Base-by-base conservation (phyloP, 257 asterid species). In the Handroanthus guayacan region DNA sequence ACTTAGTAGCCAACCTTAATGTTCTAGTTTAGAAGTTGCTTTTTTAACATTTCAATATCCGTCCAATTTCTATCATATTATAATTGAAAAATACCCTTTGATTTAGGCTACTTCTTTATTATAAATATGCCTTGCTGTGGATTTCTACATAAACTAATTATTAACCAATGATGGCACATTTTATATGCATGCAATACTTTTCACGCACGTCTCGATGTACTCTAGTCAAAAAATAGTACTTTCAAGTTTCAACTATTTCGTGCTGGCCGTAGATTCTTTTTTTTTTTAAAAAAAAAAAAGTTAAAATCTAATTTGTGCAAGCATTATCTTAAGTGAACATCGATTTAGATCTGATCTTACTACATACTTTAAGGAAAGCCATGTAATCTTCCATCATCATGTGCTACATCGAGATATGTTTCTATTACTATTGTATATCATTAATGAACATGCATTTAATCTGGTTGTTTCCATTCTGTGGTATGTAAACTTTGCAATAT, bases 381-480 rank as follows among this genome's bases (percentile, higher is more conserved):
- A 9, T 9, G 31, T 25, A 25, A 25, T 25, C 31, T 25, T 25
- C 1, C 31, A 25, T 25, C 31, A 25, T 25, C 31, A 25, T 25
- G 31, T 25, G 31, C 31, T 25, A 25, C 31, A 25, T 25, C 31
- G 31, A 25, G 31, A 25, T 34, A 18, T 5, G 9, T 18, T 18
- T 41, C 7, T 20, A 3, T 41, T 13, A 25, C 44, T 41, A 43
- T 9, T 13, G 0, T 72, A 14, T 3, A 14, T 3, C 31, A 25
- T 25, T 25, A 25, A 25, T 25, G 31, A 34, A 12, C 20, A 37
- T 12, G 67, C 38, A 3, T 31, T 55, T 68, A 13, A 25, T 31
- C 11, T 74, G 38, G 62, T 38, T 62, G 60, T 44, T 73, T 36
- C 37, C 16, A 9, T 37, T 57, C 72, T 63, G 44, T n/a, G 10